Base-by-base conservation (phyloP, 1,139 yeast genomes). In the Barnettozyma hawaiiensis region DNA sequence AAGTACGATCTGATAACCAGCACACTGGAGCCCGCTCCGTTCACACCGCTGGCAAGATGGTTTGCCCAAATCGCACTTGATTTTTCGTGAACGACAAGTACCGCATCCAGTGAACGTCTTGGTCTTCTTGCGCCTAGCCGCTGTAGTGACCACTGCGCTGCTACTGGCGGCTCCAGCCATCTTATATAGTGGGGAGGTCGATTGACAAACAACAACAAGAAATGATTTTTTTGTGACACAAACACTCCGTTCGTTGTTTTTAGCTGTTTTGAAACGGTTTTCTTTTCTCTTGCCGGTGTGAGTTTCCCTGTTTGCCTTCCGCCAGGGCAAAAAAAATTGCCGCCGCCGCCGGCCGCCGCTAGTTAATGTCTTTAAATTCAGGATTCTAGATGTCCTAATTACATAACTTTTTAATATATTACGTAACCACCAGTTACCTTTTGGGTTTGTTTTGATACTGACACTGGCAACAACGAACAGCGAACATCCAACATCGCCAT, bases 1-100 rank as follows among this genome's bases (percentile, higher is more conserved):
- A 22, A 87, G 71, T 49, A 83, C 85, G 49, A 87, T 81, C 47
- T 79, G 86, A 56, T 86, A 87, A 0, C 96, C 96, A 26, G 84
- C 87, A 58, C 96, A 87, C 5, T 69, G 66, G 20, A 83, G 58
- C 1, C 81, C 78, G 2, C 79, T 69, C 51, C 71, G 73, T 44
- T 63, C 66, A 52, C 85, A 79, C 40, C 78, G 64, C 27, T 58
- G 52, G 57, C 85, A 79, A 7, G 62, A 53, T 0, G 85, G 85
- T 46, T 67, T 67, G 14, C 67, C 64, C 40, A 75, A 60, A 55
- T 78, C 84, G 58, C 85, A 79, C 45, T 76, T 76, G 46, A 79
- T 75, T 55, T 78, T 77, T 16, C 85, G 59, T 15, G 73, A 60
- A 24, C 85, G 64, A 49, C 85, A 79, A 1, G 85, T 78, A 66